Evolutionary conservation across 2,329 filamentous ascomycete species (phyloP), one percentile per base, ranked within the genome.

Genomic region (Aureobasidium sp.): DNA sequence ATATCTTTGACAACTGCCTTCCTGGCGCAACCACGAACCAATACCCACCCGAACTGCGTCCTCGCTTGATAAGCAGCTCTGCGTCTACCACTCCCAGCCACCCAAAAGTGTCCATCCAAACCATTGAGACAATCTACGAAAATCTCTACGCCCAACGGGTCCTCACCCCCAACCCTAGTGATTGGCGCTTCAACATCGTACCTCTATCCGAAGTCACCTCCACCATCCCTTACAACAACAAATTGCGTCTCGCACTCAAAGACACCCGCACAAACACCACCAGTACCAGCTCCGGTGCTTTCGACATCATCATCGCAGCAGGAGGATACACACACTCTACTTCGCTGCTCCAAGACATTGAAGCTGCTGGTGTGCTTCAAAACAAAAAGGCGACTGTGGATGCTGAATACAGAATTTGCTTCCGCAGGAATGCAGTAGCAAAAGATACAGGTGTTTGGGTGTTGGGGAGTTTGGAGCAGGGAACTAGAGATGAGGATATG

Each of bases 111-210:
- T 55, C 66, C 34, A 62, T 68, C 7, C 53, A 64, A 47, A 67
- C 66, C 26, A 63, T 70, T 6, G 67, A 67, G 57, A 42, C 57
- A 4, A 44, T 69, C 5, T 70, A 69, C 55, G 64, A 66, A 41
- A 62, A 64, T 2, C 65, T 67, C 26, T 70, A 70, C 63, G 62
- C 64, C 7, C 68, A 69, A 44, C 67, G 65, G 32, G 62, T 69
- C 29, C 47, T 55, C 12, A 46, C 67, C 17, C 62, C 56, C 9
- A 62, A 69, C 61, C 50, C 64, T 17, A 62, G 36, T 6, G 62
- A 66, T 61, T 66, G 65, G 63, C 65, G 67, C 34, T 68, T 69
- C 53, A 63, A 63, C 59, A 62, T 68, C 42, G 5, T 12, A 15
- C 53, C 42, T 10, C 48, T 64, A 34, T 66, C 62, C 34, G 53